Evolutionary conservation across 2,329 filamentous ascomycete genomes (phyloP).

Genomic region (Fusarium sp.): DNA sequence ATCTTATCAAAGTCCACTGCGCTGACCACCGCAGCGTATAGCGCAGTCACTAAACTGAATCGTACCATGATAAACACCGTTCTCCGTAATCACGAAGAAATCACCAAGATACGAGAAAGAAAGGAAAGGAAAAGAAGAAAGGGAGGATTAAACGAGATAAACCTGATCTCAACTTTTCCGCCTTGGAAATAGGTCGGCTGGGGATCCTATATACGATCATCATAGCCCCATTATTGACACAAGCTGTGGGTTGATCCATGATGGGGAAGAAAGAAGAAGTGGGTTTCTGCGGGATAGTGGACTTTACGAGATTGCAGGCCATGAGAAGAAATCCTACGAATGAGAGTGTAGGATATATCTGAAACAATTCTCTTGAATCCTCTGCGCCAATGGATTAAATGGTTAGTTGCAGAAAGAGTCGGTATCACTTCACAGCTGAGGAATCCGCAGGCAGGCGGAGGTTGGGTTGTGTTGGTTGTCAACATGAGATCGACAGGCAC

Average conservation of each 20-base stretch:
- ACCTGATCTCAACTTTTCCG: background rate
- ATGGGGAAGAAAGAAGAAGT: slow-evolving; percentile 13
- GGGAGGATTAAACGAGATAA: slow-evolving; percentile 4
- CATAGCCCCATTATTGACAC: slow-evolving; percentile 3
- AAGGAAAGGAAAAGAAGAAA: background rate
- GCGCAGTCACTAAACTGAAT: slow-evolving; percentile 48
- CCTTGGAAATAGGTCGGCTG: slow-evolving; percentile 4
- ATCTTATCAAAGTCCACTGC: slow-evolving; percentile 45
- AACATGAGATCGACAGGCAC: slow-evolving; percentile 31
- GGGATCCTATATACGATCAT: slow-evolving; percentile 36
- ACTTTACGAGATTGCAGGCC: slow-evolving; percentile 13
- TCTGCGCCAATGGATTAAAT: background rate
- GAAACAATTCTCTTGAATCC: background rate
- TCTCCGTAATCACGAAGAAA: slow-evolving; percentile 25
- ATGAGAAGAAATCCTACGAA: background rate
- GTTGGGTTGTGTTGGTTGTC: background rate
- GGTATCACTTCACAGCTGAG: background rate
- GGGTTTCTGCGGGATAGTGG: slow-evolving; percentile 29
- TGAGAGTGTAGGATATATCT: background rate
- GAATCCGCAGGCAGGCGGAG: background rate
- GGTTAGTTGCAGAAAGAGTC: background rate
- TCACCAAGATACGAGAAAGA: slow-evolving; percentile 5
- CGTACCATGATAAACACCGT: slow-evolving; percentile 51
- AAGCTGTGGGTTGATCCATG: slow-evolving; percentile 16
- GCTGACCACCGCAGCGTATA: slow-evolving; percentile 51